Evolutionary conservation across 2,329 filamentous ascomycete genomes (phyloP), one percentile per base, ranked within the genome.

Genomic region (Mariannaea elegans): DNA sequence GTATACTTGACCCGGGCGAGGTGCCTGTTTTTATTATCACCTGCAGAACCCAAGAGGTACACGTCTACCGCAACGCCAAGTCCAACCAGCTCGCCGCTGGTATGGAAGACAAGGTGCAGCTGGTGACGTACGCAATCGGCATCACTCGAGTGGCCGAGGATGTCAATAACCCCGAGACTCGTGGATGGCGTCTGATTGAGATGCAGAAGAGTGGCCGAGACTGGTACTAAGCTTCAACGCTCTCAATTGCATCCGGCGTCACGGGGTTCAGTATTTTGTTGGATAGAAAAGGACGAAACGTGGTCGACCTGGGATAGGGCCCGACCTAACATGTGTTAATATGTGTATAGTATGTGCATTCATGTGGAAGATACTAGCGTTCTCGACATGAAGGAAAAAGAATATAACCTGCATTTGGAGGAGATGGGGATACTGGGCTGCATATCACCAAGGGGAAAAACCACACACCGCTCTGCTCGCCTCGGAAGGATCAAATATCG

Each of bases 41-140:
- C 62, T 97, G 93, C 81, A 86, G 95, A 65, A 97, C 95, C 10
- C 95, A 99, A 76, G 95, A 99, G 78, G 94, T 99, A 10, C 95
- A 99, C 74, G 94, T 98, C 14, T 99, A 97, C 81, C 87, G 91
- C 63, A 97, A 98, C 66, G 88, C 90, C 59, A 98, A 99, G 84
- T 90, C 90, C 1, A 90, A 90, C 65, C 84, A 97, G 77, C 86
- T 99, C 46, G 94, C 94, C 3, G 94, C 94, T 12, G 95, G 95
- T 41, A 98, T 97, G 93, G 95, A 99, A 78, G 95, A 99, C 79
- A 96, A 94, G 80, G 95, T 99, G 21, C 95, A 99, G 79, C 89
- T 97, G 68, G 95, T 99, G 67, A 98, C 95, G 2, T 99, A 99
- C 73, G 95, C 94, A 64, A 98, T 99, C 69, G 95, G 95, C 70